Percentiles rank a stretch among this genome's conserved stretches.
phyloP scores from a whole-genome alignment of 2,329 filamentous ascomycete genomes.

The Aspergillus bombycis region DNA sequence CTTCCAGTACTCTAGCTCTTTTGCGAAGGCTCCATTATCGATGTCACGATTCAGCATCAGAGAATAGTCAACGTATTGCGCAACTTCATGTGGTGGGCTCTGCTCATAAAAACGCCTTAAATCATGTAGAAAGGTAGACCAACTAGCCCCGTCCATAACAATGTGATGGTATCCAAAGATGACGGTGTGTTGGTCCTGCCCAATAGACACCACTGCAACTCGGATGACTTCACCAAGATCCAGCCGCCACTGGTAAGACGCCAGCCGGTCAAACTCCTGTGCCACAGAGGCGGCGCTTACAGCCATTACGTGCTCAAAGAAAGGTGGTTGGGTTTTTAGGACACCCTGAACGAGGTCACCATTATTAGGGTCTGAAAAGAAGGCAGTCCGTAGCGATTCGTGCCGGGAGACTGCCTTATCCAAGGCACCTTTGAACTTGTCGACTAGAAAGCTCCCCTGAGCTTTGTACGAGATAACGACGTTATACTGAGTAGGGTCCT shows the following conservation, averaged over 20 bases:
- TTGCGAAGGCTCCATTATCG: not conserved
- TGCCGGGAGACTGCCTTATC: not conserved
- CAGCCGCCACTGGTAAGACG: not conserved
- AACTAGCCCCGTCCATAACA: not conserved
- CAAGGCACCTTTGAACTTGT: not conserved
- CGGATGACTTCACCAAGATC: not conserved
- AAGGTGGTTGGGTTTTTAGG: not conserved
- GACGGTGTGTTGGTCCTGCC: not conserved
- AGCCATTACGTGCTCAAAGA: not conserved
- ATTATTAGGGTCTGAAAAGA: not conserved
- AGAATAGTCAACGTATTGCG: slow-evolving; percentile 11
- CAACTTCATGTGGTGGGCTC: not conserved
- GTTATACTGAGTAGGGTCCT: slow-evolving; percentile 6
- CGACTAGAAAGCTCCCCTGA: not conserved
- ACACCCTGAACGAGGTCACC: slow-evolving; percentile 1
- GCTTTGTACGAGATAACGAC: slow-evolving; percentile 1
- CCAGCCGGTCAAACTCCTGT: not conserved
- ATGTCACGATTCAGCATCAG: not conserved
- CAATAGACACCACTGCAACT: not conserved
- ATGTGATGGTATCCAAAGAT: not conserved
- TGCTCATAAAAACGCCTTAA: not conserved
- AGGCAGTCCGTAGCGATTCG: slow-evolving; percentile 6
- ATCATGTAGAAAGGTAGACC: not conserved
- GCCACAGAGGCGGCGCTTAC: not conserved
- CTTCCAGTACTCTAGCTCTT: slow-evolving; percentile 10